Base-by-base conservation (phyloP, 2,329 filamentous ascomycete species). In the Cytospora paraplurivora region DNA sequence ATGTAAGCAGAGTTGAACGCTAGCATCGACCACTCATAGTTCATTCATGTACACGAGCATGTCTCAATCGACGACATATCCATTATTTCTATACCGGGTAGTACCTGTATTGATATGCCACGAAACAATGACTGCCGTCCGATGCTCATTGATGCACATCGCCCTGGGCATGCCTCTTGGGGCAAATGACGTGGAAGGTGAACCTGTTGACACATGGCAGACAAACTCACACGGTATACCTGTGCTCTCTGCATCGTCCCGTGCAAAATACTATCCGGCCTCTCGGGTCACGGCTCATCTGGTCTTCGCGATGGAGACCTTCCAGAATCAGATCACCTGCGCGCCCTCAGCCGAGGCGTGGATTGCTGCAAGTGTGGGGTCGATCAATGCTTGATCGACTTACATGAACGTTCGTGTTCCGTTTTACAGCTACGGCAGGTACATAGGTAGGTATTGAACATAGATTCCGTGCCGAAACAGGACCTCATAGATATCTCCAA, bases 231-330 rank as follows among this genome's bases (percentile, higher is more conserved):
- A 56, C 41, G 34, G 49, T 21, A 37, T 37, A 37, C 35, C 15
- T 52, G 8, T 21, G 32, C 13, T 27, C 27, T 54, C n/a, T 64
- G 44, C 63, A 61, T 54, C 38, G 41, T 61, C 53, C 62, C 37
- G 49, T 34, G 34, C 32, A 32, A 51, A 51, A 47, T 17, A 19
- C 17, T 55, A 21, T 15, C 37, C 37, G 52, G 60, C 44, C 58
- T 62, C 41, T 61, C 62, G 59, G 60, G 47, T 47, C 54, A 21
- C 47, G 49, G 57, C 41, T 56, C 34, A 59, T 27, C 35, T 41
- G 44, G 51, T 41, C 11, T 61, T 61, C 37, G 38, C 33, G 51
- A 61, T 61, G 59, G 59, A 27, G 41, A 55, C 51, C 15, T 49
- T 37, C 37, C 33, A 61, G 47, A 61, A 50, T 19, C 32, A 38